These are phyloP conservation scores for Filobasidium floriforme DNA, from an alignment of 768 basidiomycete species.

Conservation along the genomic window DNA sequence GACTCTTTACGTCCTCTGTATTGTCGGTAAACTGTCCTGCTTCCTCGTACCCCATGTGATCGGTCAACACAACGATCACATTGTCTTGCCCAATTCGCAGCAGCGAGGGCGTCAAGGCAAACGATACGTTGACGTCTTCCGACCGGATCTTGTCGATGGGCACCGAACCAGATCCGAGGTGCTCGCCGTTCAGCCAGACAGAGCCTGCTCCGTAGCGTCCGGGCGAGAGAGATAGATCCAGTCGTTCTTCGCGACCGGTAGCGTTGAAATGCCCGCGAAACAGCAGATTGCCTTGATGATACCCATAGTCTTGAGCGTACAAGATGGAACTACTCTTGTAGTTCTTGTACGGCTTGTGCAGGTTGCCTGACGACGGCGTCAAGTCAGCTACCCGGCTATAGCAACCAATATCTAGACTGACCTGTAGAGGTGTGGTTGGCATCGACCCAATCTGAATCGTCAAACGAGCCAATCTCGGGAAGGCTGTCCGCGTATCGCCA, in stretches of 20 bases:
- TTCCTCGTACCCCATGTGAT: conserved; percentile 73
- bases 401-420: background rate
- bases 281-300: conserved; percentile 48
- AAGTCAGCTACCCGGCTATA: background rate
- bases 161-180: conserved; percentile 10
- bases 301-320: conserved; percentile 80
- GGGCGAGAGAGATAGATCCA: conserved; percentile 55
- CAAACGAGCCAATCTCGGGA: conserved; percentile 60
- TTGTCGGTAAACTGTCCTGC: conserved; percentile 45
- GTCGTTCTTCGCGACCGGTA: conserved; percentile 34
- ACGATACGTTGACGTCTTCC: background rate
- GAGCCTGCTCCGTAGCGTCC: conserved; percentile 12
- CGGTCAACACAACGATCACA: conserved; percentile 34
- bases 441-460: conserved; percentile 59
- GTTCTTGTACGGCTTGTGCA: conserved; percentile 61
- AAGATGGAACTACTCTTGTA: conserved; percentile 48
- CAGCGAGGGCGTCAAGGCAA: background rate
- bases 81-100: conserved; percentile 53
- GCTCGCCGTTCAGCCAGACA: conserved; percentile 58
- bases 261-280: conserved; percentile 74
- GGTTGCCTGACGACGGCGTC: conserved; percentile 50
- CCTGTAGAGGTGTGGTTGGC: conserved; percentile 63
- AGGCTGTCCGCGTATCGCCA: conserved; percentile 72
- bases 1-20: conserved; percentile 59
- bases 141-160: conserved; percentile 3